These are phyloP conservation scores for Nannochloris sp. DNA, from an alignment of 139 green algal genomes.

Conservation along the genomic window DNA sequence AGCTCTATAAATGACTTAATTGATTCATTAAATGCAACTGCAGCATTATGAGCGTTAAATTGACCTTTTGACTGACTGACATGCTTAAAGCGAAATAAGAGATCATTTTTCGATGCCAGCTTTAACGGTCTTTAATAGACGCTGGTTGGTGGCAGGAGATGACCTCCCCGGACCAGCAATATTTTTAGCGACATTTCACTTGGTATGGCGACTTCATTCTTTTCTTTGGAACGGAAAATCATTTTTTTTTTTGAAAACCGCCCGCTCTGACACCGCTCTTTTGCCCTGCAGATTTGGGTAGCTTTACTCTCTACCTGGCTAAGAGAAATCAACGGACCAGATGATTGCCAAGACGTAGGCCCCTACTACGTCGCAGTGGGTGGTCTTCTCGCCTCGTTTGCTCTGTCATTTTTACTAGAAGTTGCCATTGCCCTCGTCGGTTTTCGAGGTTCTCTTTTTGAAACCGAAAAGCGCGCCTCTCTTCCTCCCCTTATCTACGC, in stretches of 20 bases:
- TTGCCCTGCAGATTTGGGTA: conserved; percentile 26
- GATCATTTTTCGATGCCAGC: no score
- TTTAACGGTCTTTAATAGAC: conserved; percentile 32
- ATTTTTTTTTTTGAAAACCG: no score
- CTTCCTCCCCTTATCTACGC: conserved; percentile 29
- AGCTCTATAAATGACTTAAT: no score
- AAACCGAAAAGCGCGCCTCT: conserved; percentile 16
- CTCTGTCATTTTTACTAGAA: conserved; percentile 16
- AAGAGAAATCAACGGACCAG: neutral
- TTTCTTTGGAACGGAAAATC: no score
- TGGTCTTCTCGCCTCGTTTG: conserved; percentile 26
- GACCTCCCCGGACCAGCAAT: conserved; percentile 29
- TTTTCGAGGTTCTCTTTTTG: conserved; percentile 38
- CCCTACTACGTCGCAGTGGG: conserved; percentile 19
- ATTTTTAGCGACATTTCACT: conserved; percentile 22
- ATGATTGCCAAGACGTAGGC: conserved; percentile 12
- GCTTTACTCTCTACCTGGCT: conserved; percentile 23
- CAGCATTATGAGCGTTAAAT: no score
- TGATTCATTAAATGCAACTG: no score
- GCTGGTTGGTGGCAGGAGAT: conserved; percentile 36
- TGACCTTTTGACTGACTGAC: no score
- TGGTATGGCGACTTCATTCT: neutral
- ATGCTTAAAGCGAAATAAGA: no score
- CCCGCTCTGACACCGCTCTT: no score
- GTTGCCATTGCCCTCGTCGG: conserved; percentile 8